Base-by-base conservation (phyloP, 805 yeast genomes). In the Metschnikowia drakensbergensis region DNA sequence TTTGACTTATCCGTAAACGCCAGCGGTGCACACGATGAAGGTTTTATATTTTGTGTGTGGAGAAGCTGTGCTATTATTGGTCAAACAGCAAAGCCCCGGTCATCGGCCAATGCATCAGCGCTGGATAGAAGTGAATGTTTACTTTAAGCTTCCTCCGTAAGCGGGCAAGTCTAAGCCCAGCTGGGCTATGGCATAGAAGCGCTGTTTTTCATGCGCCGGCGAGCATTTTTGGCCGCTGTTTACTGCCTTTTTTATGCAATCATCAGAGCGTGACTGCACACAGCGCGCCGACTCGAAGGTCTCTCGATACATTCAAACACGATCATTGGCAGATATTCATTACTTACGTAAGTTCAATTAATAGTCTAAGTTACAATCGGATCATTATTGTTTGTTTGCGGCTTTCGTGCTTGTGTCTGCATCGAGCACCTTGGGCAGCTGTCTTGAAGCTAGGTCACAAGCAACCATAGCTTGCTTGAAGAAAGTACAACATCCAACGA, bases 391-490 rank as follows among this genome's bases (percentile, higher is more conserved):
- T 11, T 11, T 6, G 11, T 11, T 11, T 10, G 13, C 22, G n/a
- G 22, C 11, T 37, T 7, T 8, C 29, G 29, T 37, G 17, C 25
- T 25, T 26, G 39, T n/a, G 5, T 7, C 30, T 5, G 7, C 39
- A 25, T 25, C 11, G 39, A 3, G 22, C 10, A n/a, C 30, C 39
- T 37, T 26, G 17, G 7, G 9, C 29, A 26, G 13, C 29, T 37
- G 30, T 26, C 26, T 35, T 37, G 37, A 22, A 33, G 9, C 36
- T 45, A 59, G 13, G 58, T 54, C 13, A 58, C 56, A 42, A 58
- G 60, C 47, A 66, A 52, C 26, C 48, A 53, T 9, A 64, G 61
- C 45, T 58, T 63, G 40, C 56, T 61, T 37, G 58, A 51, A 40
- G 41, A 36, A 34, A 54, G 54, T 38, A 66, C 46, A 37, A 47